Conservation (phyloP, 768 basidiomycete genomes). For the Agrocybe pediades region DNA sequence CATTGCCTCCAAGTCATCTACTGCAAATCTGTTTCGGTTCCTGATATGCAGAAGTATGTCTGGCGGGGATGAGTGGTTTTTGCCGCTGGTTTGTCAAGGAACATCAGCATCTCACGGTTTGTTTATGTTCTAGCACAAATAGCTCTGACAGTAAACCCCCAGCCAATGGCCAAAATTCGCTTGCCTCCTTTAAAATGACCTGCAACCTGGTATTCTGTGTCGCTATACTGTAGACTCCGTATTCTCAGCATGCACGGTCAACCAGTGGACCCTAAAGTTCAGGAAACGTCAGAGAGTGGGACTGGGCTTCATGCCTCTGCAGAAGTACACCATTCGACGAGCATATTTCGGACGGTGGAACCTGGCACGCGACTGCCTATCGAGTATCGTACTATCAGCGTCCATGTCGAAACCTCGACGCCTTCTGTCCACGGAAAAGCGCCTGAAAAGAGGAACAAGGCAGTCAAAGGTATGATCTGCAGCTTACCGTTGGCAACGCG, state of each 20-base stretch:
- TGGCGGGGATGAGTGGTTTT: no score
- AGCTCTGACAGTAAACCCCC: slow-evolving; percentile 4
- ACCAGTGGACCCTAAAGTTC: slow-evolving; percentile 19
- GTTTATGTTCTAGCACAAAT: slow-evolving; percentile 10
- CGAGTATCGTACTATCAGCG: slow-evolving; percentile 28
- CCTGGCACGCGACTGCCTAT: slow-evolving; percentile 20
- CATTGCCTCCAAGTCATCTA: no score
- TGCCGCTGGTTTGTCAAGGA: background rate
- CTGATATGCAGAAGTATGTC: no score
- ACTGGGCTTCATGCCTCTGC: background rate
- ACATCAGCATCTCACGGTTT: background rate
- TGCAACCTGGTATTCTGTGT: no score
- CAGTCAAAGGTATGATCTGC: slow-evolving; percentile 21
- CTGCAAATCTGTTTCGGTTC: no score
- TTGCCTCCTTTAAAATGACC: slow-evolving; percentile 1
- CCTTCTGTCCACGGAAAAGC: slow-evolving; percentile 11
- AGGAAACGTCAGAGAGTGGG: slow-evolving; percentile 8
- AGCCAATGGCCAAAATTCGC: slow-evolving; percentile 22
- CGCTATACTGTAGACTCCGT: background rate
- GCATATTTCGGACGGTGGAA: slow-evolving; percentile 2
- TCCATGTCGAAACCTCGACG: slow-evolving; percentile 24
- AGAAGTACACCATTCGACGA: background rate
- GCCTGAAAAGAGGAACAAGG: slow-evolving; percentile 17
- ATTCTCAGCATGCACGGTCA: slow-evolving; percentile 8
- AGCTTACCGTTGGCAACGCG: background rate